Evolutionary conservation across 148 eudicot genomes (phyloP), one percentile per base, ranked within the genome.

Genomic region (Hydrangea macrophylla): DNA sequence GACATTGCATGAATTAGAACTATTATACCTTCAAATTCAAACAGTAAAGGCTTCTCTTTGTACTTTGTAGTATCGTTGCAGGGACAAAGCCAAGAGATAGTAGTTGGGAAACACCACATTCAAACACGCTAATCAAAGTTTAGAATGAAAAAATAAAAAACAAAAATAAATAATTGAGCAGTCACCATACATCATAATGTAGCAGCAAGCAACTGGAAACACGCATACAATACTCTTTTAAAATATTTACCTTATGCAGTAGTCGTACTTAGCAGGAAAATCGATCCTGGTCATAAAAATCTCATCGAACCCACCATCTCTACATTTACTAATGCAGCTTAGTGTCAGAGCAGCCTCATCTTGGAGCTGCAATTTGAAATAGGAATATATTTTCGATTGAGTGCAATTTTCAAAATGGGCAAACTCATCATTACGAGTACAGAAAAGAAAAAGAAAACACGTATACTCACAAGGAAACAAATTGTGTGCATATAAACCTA

Each of bases 211-310:
- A n/a, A n/a, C n/a, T n/a, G n/a, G 48, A 42, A 26, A 60, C 58
- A 22, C 12, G 53, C 53, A 42, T 31, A 7, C 48, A 65, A 57
- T 48, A 28, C 22, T 17, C 22, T 40, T 23, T 66, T 50, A 28
- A 65, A 27, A 44, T n/a, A 15, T 50, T 27, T 81, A 94, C 99
- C 97, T 88, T 40, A 85, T 73, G 77, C 92, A 90, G 69, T 82
- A 87, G 78, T 94, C 99, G 80, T 79, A 90, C 76, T 83, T 94
- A 44, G 83, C 90, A 78, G 97, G 83, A 67, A 84, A 85, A 69
- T 94, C 99, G 55, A 84, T 68, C 69, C 81, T 88, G 60, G 96
- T 86, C 78, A 94, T 83, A 75, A 94, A 90, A 30, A 87, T 71
- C 79, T 88, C 92, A 71, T 85, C 89, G 70, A 94, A 88, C 67